Evolutionary conservation across 1,139 yeast genomes (phyloP), one percentile per base, ranked within the genome.

Genomic region (Magnusiomyces fungicola): DNA sequence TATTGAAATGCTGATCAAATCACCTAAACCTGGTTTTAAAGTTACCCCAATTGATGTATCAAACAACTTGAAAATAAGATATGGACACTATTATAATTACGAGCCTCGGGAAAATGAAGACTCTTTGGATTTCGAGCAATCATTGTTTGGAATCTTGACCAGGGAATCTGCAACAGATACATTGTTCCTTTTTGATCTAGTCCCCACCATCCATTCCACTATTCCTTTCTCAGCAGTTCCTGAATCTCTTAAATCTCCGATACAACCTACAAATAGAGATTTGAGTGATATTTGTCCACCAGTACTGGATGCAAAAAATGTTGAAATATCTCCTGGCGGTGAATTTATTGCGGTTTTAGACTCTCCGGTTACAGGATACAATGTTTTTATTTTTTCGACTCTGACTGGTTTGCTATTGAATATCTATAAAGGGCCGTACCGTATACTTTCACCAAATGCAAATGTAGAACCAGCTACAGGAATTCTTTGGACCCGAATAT

Each of bases 381-480:
- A 16, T 25, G 38, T 43, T 18, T 43, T 39, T 21, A 19, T 43
- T 3, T 23, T 21, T 22, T 30, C 45, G 18, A 32, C 38, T 3
- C 18, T 43, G 27, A 23, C 27, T 3, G 29, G 27, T 2, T 5
- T 2, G 32, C 38, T 19, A 21, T 21, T 43, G 18, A 23, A 29
- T 32, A 32, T 29, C 14, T 43, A 43, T n/a, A 4, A 32, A 14
- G 45, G 45, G 23, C 45, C 45, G 5, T 43, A 43, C 18, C 10
- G 16, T 14, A 32, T 14, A 18, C 16, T 36, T 21, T 23, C 24
- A 9, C 39, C 39, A 18, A 16, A 19, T 18, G 7, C 19, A 5
- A 36, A 36, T 21, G 39, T 36, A 5, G 39, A 36, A 23, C 23
- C 39, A 36, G 39, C 39, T 6, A 7, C 10, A 10, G 22, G 24